phyloP scores from a whole-genome alignment of 768 basidiomycete genomes.

The Sarcodon sp. region DNA sequence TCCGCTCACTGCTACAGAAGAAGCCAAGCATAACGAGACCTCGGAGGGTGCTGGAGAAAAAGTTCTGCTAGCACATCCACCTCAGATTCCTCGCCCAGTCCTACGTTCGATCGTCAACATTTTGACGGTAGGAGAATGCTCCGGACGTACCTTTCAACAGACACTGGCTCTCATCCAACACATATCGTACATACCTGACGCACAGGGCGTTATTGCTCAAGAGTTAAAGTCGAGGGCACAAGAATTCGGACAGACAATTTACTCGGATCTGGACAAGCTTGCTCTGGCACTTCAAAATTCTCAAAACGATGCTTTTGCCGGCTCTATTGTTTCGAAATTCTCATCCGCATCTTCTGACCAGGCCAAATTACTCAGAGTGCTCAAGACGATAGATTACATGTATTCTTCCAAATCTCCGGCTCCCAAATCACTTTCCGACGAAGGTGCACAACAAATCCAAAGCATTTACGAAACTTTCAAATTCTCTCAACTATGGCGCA shows the following conservation, averaged over 20 bases:
- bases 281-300: conserved; percentile 45
- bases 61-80: conserved; percentile 55
- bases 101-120: conserved; percentile 92
- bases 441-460: conserved; percentile 73
- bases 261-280: conserved; percentile 69
- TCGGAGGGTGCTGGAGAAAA: conserved; percentile 20
- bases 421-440: conserved; percentile 23
- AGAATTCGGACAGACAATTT: conserved; percentile 69
- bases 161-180: conserved; percentile 88
- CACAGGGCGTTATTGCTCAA: conserved; percentile 77
- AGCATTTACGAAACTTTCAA: conserved; percentile 85
- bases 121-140: conserved; percentile 94
- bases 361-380: conserved; percentile 88
- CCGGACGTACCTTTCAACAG: conserved; percentile 90
- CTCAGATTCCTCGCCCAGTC: conserved; percentile 75
- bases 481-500: conserved; percentile 80
- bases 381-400: conserved; percentile 98
- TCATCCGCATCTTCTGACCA: conserved; percentile 90
- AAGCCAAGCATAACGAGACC: conserved; percentile 9
- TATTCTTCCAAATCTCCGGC: conserved; percentile 46
- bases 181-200: conserved; percentile 78
- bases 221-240: conserved; percentile 83
- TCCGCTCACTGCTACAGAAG: conserved; percentile 5
- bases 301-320: conserved; percentile 41
- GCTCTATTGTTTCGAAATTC: conserved; percentile 75